These are phyloP conservation scores for Danielia reshetovae DNA, from an alignment of 805 yeast species.

Conservation along the genomic window DNA sequence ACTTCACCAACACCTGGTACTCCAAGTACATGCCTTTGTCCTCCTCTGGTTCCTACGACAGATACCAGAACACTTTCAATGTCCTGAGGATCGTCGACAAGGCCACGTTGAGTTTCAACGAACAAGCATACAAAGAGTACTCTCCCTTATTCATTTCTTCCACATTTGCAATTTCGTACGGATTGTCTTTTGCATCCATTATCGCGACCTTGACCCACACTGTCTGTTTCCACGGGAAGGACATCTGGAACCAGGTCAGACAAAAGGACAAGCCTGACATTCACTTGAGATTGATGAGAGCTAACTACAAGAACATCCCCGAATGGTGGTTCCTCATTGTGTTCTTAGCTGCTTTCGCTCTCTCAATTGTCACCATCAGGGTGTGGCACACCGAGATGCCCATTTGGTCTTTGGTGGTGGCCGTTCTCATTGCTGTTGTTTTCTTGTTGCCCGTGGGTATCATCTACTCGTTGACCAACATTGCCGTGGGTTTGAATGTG, in stretches of 20 bases:
- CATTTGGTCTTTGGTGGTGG: conserved; percentile 37
- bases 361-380: conserved; percentile 35
- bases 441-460: conserved; percentile 40
- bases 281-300: conserved; percentile 53
- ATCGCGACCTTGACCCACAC: conserved; percentile 59
- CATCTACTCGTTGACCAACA: conserved; percentile 33
- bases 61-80: conserved; percentile 47
- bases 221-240: conserved; percentile 52
- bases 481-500: conserved; percentile 39
- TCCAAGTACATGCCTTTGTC: conserved; percentile 59
- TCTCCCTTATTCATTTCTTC: conserved; percentile 63
- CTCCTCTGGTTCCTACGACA: conserved; percentile 46
- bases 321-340: conserved; percentile 41
- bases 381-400: conserved; percentile 43
- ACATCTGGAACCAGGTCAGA: conserved; percentile 35
- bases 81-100: conserved; percentile 45
- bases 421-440: conserved; percentile 34
- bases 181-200: conserved; percentile 56
- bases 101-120: conserved; percentile 38
- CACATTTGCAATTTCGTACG: conserved; percentile 57
- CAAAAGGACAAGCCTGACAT: conserved; percentile 35
- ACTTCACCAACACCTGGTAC: conserved; percentile 55
- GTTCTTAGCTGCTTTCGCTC: conserved; percentile 29
- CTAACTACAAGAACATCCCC: conserved; percentile 36
- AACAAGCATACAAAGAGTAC: conserved; percentile 48